phyloP scores from a whole-genome alignment of 202 grass and related monocot genomes.

The Digitaria exilis region DNA sequence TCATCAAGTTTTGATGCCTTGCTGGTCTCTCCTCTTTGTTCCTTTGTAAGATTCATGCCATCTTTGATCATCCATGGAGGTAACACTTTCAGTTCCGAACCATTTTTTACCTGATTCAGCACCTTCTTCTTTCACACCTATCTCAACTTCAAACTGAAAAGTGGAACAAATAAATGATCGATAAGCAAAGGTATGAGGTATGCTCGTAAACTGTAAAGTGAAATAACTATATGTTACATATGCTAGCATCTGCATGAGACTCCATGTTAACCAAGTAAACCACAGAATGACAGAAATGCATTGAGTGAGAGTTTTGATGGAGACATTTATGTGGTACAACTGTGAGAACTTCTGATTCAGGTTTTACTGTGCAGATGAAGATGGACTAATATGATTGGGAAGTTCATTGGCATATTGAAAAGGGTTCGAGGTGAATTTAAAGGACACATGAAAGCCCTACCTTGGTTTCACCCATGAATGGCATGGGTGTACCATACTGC shows the following conservation, averaged over 20 bases:
- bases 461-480: slow-evolving; percentile 66
- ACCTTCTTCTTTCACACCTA: slow-evolving; percentile 72
- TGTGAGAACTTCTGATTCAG: not conserved
- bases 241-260: not conserved
- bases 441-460: slow-evolving; percentile 51
- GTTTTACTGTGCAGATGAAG: not conserved
- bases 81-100: slow-evolving; percentile 55
- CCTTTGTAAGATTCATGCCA: slow-evolving; percentile 69
- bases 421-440: too few species aligned
- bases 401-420: not conserved
- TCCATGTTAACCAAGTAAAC: slow-evolving; percentile 23
- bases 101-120: slow-evolving; percentile 59
- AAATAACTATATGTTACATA: not conserved
- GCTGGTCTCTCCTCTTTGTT: slow-evolving; percentile 76
- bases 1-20: slow-evolving; percentile 28
- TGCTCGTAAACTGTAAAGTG: too few species aligned
- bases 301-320: not conserved
- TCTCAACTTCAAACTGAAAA: slow-evolving; percentile 75
- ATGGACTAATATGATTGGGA: slow-evolving; percentile 15
- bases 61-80: slow-evolving; percentile 68
- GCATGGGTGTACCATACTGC: slow-evolving; percentile 80
- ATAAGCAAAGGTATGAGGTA: too few species aligned
- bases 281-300: slow-evolving; percentile 11
- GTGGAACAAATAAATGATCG: too few species aligned
- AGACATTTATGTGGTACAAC: not conserved